Base-by-base conservation (phyloP, 169 alveolate species). In the Plasmodium yoelii region DNA sequence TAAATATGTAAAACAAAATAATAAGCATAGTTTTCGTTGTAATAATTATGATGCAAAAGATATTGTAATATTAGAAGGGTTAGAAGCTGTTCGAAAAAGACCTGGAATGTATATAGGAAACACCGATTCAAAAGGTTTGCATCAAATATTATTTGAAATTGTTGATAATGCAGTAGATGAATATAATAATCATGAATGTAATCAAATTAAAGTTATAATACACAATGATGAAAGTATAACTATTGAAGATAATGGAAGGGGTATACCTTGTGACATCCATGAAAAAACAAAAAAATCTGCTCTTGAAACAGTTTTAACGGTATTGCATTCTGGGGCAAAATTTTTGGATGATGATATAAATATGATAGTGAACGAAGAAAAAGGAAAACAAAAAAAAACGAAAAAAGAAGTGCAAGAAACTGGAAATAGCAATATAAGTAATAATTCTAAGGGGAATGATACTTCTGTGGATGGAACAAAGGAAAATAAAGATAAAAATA, bases 31-130 rank as follows among this genome's bases (percentile, higher is more conserved):
- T 56, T 18, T 75, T 28, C 70, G 70, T 55, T 82, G 87, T 55
- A 71, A 60, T 1, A 74, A 68, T 24, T 94, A 94, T 80, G 93
- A 94, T 68, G 88, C 96, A 15, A 93, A 88, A 47, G 95, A 92
- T 64, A 95, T 95, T 2, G 93, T 93, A 55, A 94, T 95, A 46
- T 90, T 95, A 61, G 95, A 94, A 53, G 97, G 97, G 2, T 77
- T 95, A 9, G 96, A 95, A 53, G 96, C 97, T 2, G 97, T 95
- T 44, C 60, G 97, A 15, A 94, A 93, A 91, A 80, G 97, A 12
- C 97, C 97, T 1, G 97, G 97, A 0, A 94, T 95, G 97, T 94
- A 94, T 65, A 94, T 95, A 15, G 97, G 97, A 2, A 93, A 88
- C 56, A 94, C 97, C 0, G 95, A 94, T 19, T 87, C 63, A 60